Evolutionary conservation across 2,329 filamentous ascomycete genomes (phyloP).

Genomic region (Didymella keratinophila): DNA sequence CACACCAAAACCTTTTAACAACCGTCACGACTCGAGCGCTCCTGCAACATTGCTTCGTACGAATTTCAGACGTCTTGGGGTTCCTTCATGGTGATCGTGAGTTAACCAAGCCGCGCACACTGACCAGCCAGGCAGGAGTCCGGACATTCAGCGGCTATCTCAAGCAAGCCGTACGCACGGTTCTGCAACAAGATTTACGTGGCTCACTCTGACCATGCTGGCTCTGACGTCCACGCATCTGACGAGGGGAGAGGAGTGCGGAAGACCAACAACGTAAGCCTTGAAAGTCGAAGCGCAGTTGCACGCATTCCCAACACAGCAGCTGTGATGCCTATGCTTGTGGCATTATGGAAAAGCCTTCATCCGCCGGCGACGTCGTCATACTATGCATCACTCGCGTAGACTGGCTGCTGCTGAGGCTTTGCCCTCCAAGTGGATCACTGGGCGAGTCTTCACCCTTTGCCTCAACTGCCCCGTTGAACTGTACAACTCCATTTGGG

Average conservation of each 20-base stretch:
- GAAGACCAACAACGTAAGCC: not conserved
- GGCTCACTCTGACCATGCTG: no score
- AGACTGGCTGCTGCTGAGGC: not conserved
- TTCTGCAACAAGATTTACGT: not conserved
- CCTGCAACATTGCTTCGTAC: not conserved
- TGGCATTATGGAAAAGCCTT: not conserved
- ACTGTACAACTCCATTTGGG: no score
- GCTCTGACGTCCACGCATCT: no score
- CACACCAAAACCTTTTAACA: not conserved
- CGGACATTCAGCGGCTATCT: no score
- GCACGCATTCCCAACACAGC: not conserved
- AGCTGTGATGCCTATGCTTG: not conserved
- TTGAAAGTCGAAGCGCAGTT: not conserved
- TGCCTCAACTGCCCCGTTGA: not conserved
- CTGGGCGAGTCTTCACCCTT: not conserved
- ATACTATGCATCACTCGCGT: not conserved
- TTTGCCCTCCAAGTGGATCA: not conserved
- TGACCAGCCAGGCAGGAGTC: no score
- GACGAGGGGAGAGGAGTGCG: no score
- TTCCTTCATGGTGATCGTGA: no score
- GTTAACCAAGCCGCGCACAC: not conserved
- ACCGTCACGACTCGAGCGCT: not conserved
- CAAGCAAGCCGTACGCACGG: not conserved
- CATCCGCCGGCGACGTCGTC: not conserved
- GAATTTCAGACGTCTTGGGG: not conserved